These are phyloP conservation scores for Backusella luteola DNA, from an alignment of 192 early-diverging fungal species.

Conservation along the genomic window DNA sequence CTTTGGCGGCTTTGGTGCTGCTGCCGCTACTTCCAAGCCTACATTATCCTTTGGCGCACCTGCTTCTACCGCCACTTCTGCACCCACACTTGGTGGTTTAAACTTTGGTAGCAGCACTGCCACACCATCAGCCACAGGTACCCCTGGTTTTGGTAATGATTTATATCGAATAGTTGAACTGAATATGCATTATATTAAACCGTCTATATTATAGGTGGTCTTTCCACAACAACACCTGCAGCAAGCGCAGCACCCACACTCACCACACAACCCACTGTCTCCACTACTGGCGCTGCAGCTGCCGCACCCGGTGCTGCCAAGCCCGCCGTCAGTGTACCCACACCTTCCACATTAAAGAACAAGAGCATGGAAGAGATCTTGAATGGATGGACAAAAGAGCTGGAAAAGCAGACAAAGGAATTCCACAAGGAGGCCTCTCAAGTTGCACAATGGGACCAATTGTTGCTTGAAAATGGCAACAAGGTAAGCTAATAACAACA, in stretches of 20 bases:
- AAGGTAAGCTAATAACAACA: constrained; percentile 47
- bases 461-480: constrained; percentile 80
- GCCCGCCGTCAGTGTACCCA: constrained; percentile 41
- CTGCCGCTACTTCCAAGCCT: constrained; percentile 34
- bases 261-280: constrained; percentile 14
- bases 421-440: constrained; percentile 87
- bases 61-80: constrained; percentile 28
- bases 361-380: constrained; percentile 92
- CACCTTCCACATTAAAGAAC: constrained; percentile 66
- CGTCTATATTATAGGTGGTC: not conserved
- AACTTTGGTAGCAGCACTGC: not conserved
- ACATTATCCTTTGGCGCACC: constrained; percentile 11
- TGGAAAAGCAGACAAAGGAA: constrained; percentile 73
- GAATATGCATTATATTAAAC: not conserved
- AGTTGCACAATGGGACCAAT: constrained; percentile 83
- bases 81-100: not conserved
- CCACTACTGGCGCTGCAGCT: not conserved
- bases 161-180: not conserved
- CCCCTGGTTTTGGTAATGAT: constrained; percentile 1
- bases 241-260: constrained; percentile 10
- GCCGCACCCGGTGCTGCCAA: constrained; percentile 26
- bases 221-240: constrained; percentile 30
- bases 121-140: constrained; percentile 22
- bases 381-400: constrained; percentile 85
- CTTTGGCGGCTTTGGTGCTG: constrained; percentile 23